Conservation (phyloP, 129 eudicot species). For the Saussurea involucrata region DNA sequence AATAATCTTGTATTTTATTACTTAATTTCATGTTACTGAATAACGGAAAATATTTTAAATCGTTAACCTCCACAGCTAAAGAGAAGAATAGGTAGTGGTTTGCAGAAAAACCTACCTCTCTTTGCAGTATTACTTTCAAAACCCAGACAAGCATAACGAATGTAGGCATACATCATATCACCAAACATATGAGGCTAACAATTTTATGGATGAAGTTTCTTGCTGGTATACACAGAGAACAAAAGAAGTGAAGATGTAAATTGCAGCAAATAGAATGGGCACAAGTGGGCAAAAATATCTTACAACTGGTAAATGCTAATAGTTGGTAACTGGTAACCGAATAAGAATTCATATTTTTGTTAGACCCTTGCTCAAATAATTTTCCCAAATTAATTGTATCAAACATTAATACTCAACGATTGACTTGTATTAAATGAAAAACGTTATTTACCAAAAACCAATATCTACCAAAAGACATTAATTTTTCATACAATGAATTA, state of each 20-base stretch:
- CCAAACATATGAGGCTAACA: background rate
- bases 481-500: too few species aligned
- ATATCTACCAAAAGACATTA: too few species aligned
- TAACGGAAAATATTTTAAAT: background rate
- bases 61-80: background rate
- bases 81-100: background rate
- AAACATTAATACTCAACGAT: too few species aligned
- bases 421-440: too few species aligned
- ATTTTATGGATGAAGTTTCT: background rate
- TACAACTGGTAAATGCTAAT: background rate
- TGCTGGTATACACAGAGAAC: background rate
- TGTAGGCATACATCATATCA: background rate
- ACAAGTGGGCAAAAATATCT: background rate
- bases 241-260: background rate
- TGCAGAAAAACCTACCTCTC: background rate
- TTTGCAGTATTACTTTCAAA: background rate
- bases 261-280: background rate
- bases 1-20: background rate
- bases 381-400: too few species aligned
- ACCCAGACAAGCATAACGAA: background rate
- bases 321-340: too few species aligned
- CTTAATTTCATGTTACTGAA: background rate
- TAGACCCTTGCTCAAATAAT: too few species aligned
- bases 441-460: too few species aligned
- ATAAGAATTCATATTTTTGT: too few species aligned